Evolutionary conservation across 1,284 basidiomycete species (phyloP), one percentile per base, ranked within the genome.

Genomic region (Paramarasmius palmivorus): DNA sequence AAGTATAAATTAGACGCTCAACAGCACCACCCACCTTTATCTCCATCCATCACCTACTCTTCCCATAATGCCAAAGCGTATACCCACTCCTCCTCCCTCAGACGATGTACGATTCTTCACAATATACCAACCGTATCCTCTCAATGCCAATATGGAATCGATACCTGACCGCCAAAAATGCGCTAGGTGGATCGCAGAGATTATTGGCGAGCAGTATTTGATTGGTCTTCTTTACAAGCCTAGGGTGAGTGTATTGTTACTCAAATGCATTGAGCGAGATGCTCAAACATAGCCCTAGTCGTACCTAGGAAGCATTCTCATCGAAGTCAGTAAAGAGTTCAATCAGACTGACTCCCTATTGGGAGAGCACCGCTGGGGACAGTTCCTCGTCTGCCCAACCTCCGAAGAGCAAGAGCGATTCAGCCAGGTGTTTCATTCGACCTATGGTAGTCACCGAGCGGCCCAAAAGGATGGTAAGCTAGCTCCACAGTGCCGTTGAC

Each of bases 311-410:
- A 82, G 78, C 38, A 84, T 83, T 34, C 72, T 90, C 32, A 72
- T 89, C 42, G 85, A 88, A 55, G 66, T 89, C 50, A 68, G 68
- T 22, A 75, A 77, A 50, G 57, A 57, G 5, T 73, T 66, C 38
- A 57, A 54, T 7, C 58, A 64, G 0, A 73, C 67, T 45, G 49
- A 61, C 1, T 51, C 73, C 37, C 63, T 90, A 2, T 73, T 90
- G 8, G 88, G 88, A 37, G 79, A 79, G 59, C 88, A 90, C 60
- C 71, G 73, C 26, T 90, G 88, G 87, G 56, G 60, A 14, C 74
- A 81, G 38, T 75, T 88, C 50, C 66, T 88, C 17, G 64, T 60
- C 32, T 67, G 68, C 0, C 80, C 86, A 0, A 64, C 57, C 2
- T 49, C 60, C 0, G 76, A 80, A 35, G 79, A 86, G 52, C 60